Base-by-base conservation (phyloP, 129 eudicot genomes). In the Erigeron canadensis region DNA sequence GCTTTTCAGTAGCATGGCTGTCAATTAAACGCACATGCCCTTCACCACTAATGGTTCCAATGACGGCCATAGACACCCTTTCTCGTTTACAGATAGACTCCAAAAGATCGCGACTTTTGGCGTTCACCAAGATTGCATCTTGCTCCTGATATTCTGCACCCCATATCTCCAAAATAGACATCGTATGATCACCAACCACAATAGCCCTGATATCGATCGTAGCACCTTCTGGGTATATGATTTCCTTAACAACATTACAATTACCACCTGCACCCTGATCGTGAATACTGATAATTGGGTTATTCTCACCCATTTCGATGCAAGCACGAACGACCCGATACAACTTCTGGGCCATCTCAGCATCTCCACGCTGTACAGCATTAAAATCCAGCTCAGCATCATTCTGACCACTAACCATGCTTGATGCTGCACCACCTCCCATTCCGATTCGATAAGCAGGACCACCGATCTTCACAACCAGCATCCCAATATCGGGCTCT, bases 401-500 rank as follows among this genome's bases (percentile, higher is more conserved):
- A 53, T 89, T 93, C 77, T 93, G 96, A 13, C 96, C 98, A 70
- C 95, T 89, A 66, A 93, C 96, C 96, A 93, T 93, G 73, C 98
- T 93, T 1, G 96, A 93, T 2, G 98, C 98, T 34, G 98, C 98
- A 74, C 98, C 98, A 43, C 98, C 98, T 48, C 98, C 98, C 98
- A 93, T 93, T 59, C 96, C 98, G 5, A 93, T 93, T 46, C 95
- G 86, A 81, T 93, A 93, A 10, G 98, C 96, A 5, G 98, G 98
- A 34, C 98, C 98, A 2, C 98, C 96, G 40, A 93, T 88, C 80
- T 93, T 93, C 11, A 89, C 96, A 72, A 93, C 98, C 37, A 93
- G 15, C 96, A 93, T 93, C 16, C 96, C 96, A 3, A 93, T 77
- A 7, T 89, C 95, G 19, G 98, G 98, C 80, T 89, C 98, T 8